A percentile compares a stretch with the other conserved stretches of the same genome.
Conservation (phyloP, 225 moss, liverwort and hornwort genomes). For the Marchantia paleacea region DNA sequence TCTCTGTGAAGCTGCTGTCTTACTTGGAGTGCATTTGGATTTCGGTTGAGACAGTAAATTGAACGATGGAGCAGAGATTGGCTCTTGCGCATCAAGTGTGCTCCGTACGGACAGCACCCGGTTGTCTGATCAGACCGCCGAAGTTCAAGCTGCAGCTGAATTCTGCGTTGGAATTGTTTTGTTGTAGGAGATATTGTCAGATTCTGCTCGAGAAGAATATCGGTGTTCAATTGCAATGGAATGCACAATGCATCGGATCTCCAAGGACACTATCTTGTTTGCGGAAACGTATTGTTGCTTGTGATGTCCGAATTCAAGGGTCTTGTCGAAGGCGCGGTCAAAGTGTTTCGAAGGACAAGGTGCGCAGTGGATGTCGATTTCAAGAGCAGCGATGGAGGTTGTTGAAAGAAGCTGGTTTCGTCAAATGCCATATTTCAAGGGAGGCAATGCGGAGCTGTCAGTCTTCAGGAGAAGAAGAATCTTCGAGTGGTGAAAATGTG, state of each 20-base stretch:
- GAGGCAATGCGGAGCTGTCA: background rate
- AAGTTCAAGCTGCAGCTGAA: too few relatives aligned
- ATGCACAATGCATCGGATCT: background rate
- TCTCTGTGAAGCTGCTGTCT: too few relatives aligned
- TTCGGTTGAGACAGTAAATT: too few relatives aligned
- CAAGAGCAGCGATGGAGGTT: background rate
- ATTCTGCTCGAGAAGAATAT: background rate
- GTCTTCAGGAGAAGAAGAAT: background rate
- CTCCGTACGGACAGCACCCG: too few relatives aligned
- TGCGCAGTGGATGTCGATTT: background rate
- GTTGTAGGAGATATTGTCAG: background rate
- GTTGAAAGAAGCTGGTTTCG: background rate
- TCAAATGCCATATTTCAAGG: background rate
- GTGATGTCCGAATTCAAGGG: background rate
- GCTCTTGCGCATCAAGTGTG: too few relatives aligned
- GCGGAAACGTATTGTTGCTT: background rate
- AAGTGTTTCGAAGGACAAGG: background rate
- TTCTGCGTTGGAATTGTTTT: too few relatives aligned
- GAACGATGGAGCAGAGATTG: too few relatives aligned
- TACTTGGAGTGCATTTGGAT: too few relatives aligned
- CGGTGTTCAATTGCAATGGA: background rate
- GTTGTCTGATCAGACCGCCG: too few relatives aligned
- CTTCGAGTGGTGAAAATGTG: background rate
- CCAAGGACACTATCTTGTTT: background rate
- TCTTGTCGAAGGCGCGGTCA: background rate